These are phyloP conservation scores for Penicillium coprophilum DNA, from an alignment of 495 filamentous ascomycete genomes.

Conservation along the genomic window DNA sequence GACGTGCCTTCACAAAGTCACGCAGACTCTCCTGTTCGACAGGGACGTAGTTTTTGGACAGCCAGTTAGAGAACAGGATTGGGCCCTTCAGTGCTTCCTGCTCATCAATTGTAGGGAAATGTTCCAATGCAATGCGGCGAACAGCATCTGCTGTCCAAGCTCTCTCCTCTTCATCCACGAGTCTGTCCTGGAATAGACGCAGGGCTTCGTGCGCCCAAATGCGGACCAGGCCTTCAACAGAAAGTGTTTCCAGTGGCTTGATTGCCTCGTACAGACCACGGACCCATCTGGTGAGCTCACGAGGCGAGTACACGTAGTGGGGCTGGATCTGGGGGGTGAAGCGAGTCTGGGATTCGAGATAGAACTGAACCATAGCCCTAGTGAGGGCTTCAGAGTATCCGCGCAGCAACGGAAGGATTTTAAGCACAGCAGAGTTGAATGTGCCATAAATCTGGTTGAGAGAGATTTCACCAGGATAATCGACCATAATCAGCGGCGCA, in stretches of 20 bases:
- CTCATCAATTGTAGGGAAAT: constrained; percentile 92
- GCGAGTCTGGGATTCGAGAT: constrained; percentile 85
- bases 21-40: constrained; percentile 92
- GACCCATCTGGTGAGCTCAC: constrained; percentile 96
- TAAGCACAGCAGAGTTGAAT: constrained; percentile 94
- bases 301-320: constrained; percentile 98
- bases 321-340: constrained; percentile 97
- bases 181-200: constrained; percentile 92
- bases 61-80: constrained; percentile 98
- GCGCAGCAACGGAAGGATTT: constrained; percentile 92
- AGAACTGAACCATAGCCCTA: constrained; percentile 97
- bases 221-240: constrained; percentile 87
- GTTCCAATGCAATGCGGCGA: constrained; percentile 77
- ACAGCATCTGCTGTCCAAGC: constrained; percentile 91
- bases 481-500: constrained; percentile 96
- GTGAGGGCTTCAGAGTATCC: constrained; percentile 93
- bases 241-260: constrained; percentile 80
- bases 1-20: constrained; percentile 94
- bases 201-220: constrained; percentile 99
- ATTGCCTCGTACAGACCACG: constrained; percentile 97
- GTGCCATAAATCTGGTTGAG: constrained; percentile 97
- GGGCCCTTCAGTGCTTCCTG: constrained; percentile 85
- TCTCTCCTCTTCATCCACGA: constrained; percentile 91
- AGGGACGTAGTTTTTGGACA: constrained; percentile 97
- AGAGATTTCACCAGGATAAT: constrained; percentile 94